Base-by-base conservation (phyloP, 2,329 filamentous ascomycete genomes). In the Epichloe coenophiala region DNA sequence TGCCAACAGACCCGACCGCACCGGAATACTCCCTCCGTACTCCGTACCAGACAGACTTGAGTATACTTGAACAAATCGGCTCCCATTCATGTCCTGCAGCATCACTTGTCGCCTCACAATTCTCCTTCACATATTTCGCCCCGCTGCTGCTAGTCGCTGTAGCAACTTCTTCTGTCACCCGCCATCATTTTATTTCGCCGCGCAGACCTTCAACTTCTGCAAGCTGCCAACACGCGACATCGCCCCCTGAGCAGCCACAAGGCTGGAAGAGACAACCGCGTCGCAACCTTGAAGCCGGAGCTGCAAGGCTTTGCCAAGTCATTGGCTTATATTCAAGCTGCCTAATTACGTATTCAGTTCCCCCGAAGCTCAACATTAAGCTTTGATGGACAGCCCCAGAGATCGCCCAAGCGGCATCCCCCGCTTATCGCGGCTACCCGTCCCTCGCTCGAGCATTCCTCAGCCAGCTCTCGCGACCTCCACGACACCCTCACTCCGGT, bases 401-500 rank as follows among this genome's bases (percentile, higher is more conserved):
- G 62, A 77, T 62, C 65, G 66, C 54, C 56, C 57, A 40, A 67
- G 63, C 54, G 62, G 60, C 50, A 66, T 66, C 39, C 65, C 19
- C 19, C 66, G 68, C 33, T 50, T 64, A 23, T 71, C 69, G 33
- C 66, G 68, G 51, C 62, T 71, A 12, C 68, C 68, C 19, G 50
- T 66, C 11, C 61, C 67, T 33, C 59, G 63, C 15, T 67, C 66
- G 12, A 59, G 54, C 37, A 60, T 67, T 33, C 60, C 65, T 37
- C 64, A 64, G 45, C 63, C 63, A 15, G 40, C 58, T 4, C 55
- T 59, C 9, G 47, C 53, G 21, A 47, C 61, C 15, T 62, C 63
- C 1, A 47, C 62, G 3, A 61, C 64, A 4, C 37, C 49, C 15
- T 36, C 39, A 13, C 19, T 49, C n/a, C 40, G 33, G 3, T 6